These are phyloP conservation scores for Suhomyces pyralidae DNA, from an alignment of 805 yeast genomes.

Conservation along the genomic window DNA sequence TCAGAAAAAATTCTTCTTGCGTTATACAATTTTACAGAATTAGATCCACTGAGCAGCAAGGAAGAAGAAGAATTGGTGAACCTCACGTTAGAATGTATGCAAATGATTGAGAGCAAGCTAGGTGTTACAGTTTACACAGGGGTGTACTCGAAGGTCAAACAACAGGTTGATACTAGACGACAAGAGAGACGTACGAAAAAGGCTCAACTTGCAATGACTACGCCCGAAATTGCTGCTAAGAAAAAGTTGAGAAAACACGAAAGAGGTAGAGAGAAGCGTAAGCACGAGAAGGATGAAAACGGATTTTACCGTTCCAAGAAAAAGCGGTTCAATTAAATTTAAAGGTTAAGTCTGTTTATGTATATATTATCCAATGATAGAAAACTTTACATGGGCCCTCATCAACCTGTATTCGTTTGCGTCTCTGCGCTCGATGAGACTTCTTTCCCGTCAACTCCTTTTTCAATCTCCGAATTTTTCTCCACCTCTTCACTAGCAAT, in stretches of 20 bases:
- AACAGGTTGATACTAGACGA: conserved; percentile 57
- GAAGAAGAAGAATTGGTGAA: conserved; percentile 51
- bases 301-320: conserved; percentile 71
- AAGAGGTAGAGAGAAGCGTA: conserved; percentile 73
- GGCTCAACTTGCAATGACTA: conserved; percentile 69
- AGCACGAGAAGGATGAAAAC: conserved; percentile 67
- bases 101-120: conserved; percentile 61
- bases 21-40: conserved; percentile 47
- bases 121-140: conserved; percentile 69
- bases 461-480: neutral
- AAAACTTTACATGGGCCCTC: neutral
- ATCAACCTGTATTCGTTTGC: neutral
- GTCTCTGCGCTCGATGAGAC: neutral
- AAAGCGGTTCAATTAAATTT: conserved; percentile 27
- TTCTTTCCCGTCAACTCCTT: neutral
- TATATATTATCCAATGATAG: neutral
- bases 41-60: conserved; percentile 34
- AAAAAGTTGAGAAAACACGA: conserved; percentile 75
- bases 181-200: conserved; percentile 73
- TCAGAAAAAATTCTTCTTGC: conserved; percentile 55
- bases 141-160: conserved; percentile 62
- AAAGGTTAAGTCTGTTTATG: neutral
- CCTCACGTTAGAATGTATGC: conserved; percentile 63
- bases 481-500: neutral
- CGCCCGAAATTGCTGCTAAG: conserved; percentile 80